Percentiles rank a stretch among this genome's conserved stretches.
Evolutionary conservation across 1,284 basidiomycete genomes (phyloP).

Genomic region (Leccinum subrobustum): DNA sequence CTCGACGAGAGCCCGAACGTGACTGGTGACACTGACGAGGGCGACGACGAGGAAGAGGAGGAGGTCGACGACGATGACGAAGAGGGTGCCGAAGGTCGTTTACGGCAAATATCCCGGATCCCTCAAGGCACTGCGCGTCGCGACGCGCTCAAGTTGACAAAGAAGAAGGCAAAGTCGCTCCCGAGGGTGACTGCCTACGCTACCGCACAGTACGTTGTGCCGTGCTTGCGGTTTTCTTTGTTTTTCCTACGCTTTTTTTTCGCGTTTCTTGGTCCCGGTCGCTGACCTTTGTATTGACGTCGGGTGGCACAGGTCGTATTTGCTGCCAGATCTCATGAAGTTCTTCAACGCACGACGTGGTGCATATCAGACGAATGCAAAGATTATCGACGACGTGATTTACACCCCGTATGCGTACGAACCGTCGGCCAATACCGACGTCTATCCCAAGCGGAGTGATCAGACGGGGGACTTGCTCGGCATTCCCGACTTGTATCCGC

Average conservation of each 20-base stretch:
- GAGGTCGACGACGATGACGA: slow-evolving; percentile 62
- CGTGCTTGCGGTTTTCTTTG: neutral
- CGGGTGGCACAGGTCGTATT: slow-evolving; percentile 68
- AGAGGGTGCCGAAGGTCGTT: slow-evolving; percentile 69
- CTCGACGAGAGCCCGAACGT: slow-evolving; percentile 49
- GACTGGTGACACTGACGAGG: slow-evolving; percentile 69
- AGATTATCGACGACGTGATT: slow-evolving; percentile 79
- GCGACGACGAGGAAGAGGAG: slow-evolving; percentile 74
- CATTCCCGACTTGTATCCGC: slow-evolving; percentile 58
- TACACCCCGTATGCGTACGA: slow-evolving; percentile 84
- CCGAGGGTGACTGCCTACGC: slow-evolving; percentile 96
- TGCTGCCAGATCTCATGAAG: slow-evolving; percentile 82
- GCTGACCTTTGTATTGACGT: neutral
- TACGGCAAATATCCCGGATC: slow-evolving; percentile 89
- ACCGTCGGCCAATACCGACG: slow-evolving; percentile 33
- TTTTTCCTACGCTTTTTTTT: neutral
- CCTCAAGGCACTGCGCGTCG: slow-evolving; percentile 92
- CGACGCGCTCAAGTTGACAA: slow-evolving; percentile 87
- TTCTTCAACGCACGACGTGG: slow-evolving; percentile 82
- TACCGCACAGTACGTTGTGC: slow-evolving; percentile 72
- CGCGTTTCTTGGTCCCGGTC: neutral
- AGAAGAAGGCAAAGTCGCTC: slow-evolving; percentile 90
- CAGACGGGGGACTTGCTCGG: slow-evolving; percentile 69
- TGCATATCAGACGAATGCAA: slow-evolving; percentile 83
- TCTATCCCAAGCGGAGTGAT: slow-evolving; percentile 18